Base-by-base conservation (phyloP, 1,284 basidiomycete genomes). In the Malassezia caprae region DNA sequence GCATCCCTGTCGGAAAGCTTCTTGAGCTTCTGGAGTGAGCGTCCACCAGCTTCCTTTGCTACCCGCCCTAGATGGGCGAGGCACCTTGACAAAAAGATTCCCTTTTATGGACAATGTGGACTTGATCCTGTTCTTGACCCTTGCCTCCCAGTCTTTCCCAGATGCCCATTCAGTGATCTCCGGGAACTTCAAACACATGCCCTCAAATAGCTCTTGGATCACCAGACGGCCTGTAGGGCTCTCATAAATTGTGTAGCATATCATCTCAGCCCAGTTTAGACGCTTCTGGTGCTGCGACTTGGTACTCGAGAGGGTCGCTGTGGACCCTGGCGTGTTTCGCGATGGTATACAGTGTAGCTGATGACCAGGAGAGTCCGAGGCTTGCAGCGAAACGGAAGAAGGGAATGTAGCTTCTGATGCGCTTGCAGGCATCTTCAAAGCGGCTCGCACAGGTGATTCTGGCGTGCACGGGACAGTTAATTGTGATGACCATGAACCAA, bases 31-130 rank as follows among this genome's bases (percentile, higher is more conserved):
- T 8, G 62, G 54, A 30, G 61, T 67, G n/a, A 73, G 55, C 7
- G 68, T 72, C 70, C 70, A 73, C 70, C 70, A 73, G 54, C 63
- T 64, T 7, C 70, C 70, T 48, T 73, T 73, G 26, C 66, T 68
- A 23, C 64, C 61, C 5, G 66, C 66, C 30, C 58, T 63, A 27
- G 66, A 67, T 10, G 69, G 66, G 27, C 69, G 46, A 13, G 70
- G 65, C 6, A 73, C 66, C 48, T 73, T 73, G 56, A 73, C 55
- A 50, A 73, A 73, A 23, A 73, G 60, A 37, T 72, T 65, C 30
- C 64, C 62, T 44, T 73, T 73, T 59, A 72, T 73, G 6, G 70
- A 73, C 10, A 73, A 59, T 10, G 70, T 73, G 21, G 70, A 73
- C 54, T 73, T 73, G 66, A 73, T 73, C 1, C 70, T 61, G 39